phyloP scores from a whole-genome alignment of 306 rosid species.

The Calophaca sinica region DNA sequence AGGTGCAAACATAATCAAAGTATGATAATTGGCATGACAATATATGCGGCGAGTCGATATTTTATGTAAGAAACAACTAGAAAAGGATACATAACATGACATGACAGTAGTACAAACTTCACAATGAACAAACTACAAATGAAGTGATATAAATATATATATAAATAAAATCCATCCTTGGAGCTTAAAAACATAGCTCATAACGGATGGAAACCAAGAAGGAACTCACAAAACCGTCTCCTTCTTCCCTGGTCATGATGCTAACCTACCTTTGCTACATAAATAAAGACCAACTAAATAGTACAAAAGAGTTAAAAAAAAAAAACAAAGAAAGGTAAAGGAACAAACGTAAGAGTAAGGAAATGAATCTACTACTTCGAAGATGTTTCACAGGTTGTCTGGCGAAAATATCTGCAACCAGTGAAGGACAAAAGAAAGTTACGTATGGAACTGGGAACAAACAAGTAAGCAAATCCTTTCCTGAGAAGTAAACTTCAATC shows the following conservation, averaged over 20 bases:
- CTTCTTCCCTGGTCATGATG: slow-evolving; percentile 53
- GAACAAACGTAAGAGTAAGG: slow-evolving; percentile 22
- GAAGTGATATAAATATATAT: not conserved
- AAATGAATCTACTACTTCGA: slow-evolving; percentile 25
- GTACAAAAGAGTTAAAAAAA: not conserved
- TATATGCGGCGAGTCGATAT: too few relatives aligned
- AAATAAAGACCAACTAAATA: not conserved
- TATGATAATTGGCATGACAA: not conserved
- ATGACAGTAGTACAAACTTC: slow-evolving; percentile 18
- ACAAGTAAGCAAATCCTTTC: not conserved
- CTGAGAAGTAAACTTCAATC: slow-evolving; percentile 45
- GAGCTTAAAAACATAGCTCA: slow-evolving; percentile 61
- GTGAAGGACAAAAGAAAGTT: not conserved
- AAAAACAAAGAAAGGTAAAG: not conserved
- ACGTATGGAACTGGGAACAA: too few relatives aligned
- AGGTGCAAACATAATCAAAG: slow-evolving; percentile 20
- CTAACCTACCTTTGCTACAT: slow-evolving; percentile 39
- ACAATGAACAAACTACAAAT: slow-evolving; percentile 36
- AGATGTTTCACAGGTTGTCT: slow-evolving; percentile 42
- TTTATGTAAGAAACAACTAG: not conserved
- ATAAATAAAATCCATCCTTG: slow-evolving; percentile 49
- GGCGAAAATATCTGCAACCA: slow-evolving; percentile 58
- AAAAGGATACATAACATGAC: slow-evolving; percentile 24
- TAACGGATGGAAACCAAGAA: slow-evolving; percentile 48
- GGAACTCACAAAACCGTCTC: slow-evolving; percentile 65